A percentile compares a stretch with the other conserved stretches of the same genome.
phyloP scores from a whole-genome alignment of 2,329 filamentous ascomycete genomes.

The Xylaria sp. region DNA sequence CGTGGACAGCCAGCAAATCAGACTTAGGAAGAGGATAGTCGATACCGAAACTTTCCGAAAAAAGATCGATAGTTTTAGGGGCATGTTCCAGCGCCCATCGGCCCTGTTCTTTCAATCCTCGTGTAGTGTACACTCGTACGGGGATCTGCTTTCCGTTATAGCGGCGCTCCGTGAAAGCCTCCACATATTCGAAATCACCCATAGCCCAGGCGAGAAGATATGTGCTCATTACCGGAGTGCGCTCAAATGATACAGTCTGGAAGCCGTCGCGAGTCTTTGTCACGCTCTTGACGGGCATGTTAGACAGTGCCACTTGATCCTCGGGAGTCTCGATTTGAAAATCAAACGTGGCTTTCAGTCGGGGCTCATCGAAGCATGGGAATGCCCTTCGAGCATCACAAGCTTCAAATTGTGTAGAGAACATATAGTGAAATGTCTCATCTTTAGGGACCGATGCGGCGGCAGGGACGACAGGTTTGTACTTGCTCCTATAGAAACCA shows the following conservation, averaged over 20 bases:
- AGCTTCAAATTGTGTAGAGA: constrained; percentile 97
- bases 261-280: constrained; percentile 69
- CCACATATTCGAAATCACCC: constrained; percentile 96
- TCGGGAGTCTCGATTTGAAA: constrained; percentile 91
- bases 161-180: constrained; percentile 86
- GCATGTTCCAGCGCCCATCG: constrained; percentile 90
- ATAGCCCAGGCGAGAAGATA: constrained; percentile 93
- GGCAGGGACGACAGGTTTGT: constrained; percentile 80
- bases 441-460: constrained; percentile 81
- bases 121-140: constrained; percentile 94
- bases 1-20: constrained; percentile 89
- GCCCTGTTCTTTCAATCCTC: constrained; percentile 92
- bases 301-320: constrained; percentile 88
- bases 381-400: constrained; percentile 95
- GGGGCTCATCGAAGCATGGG: constrained; percentile 98
- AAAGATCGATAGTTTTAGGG: constrained; percentile 93
- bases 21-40: constrained; percentile 95
- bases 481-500: constrained; percentile 93
- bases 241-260: constrained; percentile 81
- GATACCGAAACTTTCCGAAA: constrained; percentile 92
- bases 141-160: constrained; percentile 93
- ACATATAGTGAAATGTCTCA: constrained; percentile 75
- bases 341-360: constrained; percentile 95
- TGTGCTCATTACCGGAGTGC: constrained; percentile 89
- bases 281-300: constrained; percentile 88